Evolutionary conservation across 2,329 filamentous ascomycete species (phyloP), one percentile per base, ranked within the genome.

Genomic region (Botryosphaeria agaves): DNA sequence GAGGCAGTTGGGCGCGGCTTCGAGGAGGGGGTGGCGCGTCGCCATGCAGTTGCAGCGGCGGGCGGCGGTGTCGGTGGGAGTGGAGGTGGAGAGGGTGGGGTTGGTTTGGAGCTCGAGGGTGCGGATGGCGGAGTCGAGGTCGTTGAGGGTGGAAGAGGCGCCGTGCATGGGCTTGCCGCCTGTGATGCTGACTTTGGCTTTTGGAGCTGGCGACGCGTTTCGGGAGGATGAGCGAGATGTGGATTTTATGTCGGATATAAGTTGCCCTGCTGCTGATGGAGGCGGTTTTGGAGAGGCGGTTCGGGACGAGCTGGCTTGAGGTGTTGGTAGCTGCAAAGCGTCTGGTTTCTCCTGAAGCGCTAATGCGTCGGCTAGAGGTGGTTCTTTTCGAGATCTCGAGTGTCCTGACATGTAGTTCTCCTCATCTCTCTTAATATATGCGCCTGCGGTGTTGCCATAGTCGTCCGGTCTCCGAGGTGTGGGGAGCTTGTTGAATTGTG

Each of bases 71-170:
- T 72, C 60, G 36, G 66, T 63, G 5, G 57, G 59, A 23, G 62
- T 55, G 14, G 36, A 37, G n/a, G 38, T 36, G 7, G 49, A 41
- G 15, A 84, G 55, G 0, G 73, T 70, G 0, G 84, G 83, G 46
- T 94, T 94, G 2, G 85, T 94, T 31, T 80, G 79, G n/a, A 93
- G 69, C 49, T 98, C 89, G 5, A 98, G 69, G 2, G 76, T 68
- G 15, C 84, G 76, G 40, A 98, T 95, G 4, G 87, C 85, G 1
- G 83, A 75, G 20, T 72, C 72, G 3, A 76, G 49, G 41, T 75
- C 70, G 11, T 70, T 70, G 12, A 89, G 60, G 1, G 76, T 72
- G 1, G 76, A 76, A 0, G 79, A 83, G 21, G 77, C 72, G 11
- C 83, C 81, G 33, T 83, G 76, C 80, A 89, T 89, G 1, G 80